Evolutionary conservation across 108 stramenopile species (phyloP), one percentile per base, ranked within the genome.

Genomic region (Nannochloropsis granulata): DNA sequence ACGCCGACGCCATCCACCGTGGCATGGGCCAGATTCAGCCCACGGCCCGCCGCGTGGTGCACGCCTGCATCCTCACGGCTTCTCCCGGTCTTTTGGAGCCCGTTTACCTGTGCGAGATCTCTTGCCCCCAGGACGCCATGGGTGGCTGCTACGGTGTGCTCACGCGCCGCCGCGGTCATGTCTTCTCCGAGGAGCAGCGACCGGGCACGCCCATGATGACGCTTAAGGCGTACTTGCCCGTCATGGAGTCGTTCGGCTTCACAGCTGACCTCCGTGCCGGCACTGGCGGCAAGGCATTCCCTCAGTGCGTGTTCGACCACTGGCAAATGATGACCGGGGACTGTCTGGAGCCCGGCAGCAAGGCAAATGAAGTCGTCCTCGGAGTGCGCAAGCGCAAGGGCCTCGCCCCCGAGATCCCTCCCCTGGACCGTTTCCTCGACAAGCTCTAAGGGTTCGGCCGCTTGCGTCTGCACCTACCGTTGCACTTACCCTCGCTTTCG

Each of bases 11-110:
- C 85, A 98, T 99, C 89, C 98, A 98, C 92, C 97, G 99, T 94
- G 99, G 99, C 91, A 98, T 98, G 97, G 99, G 99, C 86, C 99
- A 99, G 92, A 97, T 99, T 92, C 97, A 98, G 96, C 99, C 99
- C 91, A 99, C 99, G 83, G 90, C 97, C 79, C 96, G 99, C 90
- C 96, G 99, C 90, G 99, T 99, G 13, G 94, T 94, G 92, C 98
- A 97, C 90, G 92, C 99, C 25, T 94, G 95, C 24, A 92, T 99
- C 91, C 87, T 97, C 93, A 90, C 93, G 46, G 97, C 94, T 43
- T 87, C 92, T 34, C 98, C 99, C 25, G 92, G 94, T 83, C 91
- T 99, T 84, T 91, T 98, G 82, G 99, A 99, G 93, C 99, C 99
- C 24, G 93, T 98, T 81, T 99, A 95, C 95, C 89, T 99, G 80